Base-by-base conservation (phyloP, 352 stramenopile genomes). In the Elongisporangium anandrum region DNA sequence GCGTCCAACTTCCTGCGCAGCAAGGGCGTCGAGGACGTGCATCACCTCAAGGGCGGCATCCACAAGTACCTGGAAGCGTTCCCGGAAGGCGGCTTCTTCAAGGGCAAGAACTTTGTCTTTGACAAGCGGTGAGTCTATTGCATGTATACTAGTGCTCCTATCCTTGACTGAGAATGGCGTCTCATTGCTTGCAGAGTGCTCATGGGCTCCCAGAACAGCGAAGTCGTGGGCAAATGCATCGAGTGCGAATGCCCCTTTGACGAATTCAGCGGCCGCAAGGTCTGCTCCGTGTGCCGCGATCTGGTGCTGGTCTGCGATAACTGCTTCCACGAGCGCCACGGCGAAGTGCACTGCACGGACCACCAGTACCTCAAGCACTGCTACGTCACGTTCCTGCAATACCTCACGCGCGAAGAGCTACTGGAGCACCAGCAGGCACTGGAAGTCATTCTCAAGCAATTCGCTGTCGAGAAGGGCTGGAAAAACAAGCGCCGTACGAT, bases 91-190 rank as follows among this genome's bases (percentile, higher is more conserved):
- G 68, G 72, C 19, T 86, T 87, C 54, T 91, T 91, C 60, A 79
- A 77, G 49, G 81, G 81, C 63, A 88, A 87, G 56, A 90, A 91
- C 60, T 91, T 91, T 65, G 77, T 91, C 20, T 89, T 91, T 58
- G 81, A 91, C 67, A 86, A 91, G 72, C 72, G 81, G 66, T 88
- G 54, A n/a, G 70, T 73, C 7, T 10, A 6, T 3, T 61, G 15
- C 16, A 20, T 17, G 12, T 2, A 15, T 52, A n/a, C 39, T 57
- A 34, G 9, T 39, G 29, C 4, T 41, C 21, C 20, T 20, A 15
- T 21, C 4, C 24, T 34, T 7, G 7, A 17, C n/a, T 34, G 6
- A n/a, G n/a, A 3, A 47, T 22, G 63, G 23, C 51, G 48, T 2
- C 10, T 49, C 7, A 19, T n/a, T 38, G 23, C n/a, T 1, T 3